phyloP scores from a whole-genome alignment of 148 eudicot species.

The Drosera capensis region DNA sequence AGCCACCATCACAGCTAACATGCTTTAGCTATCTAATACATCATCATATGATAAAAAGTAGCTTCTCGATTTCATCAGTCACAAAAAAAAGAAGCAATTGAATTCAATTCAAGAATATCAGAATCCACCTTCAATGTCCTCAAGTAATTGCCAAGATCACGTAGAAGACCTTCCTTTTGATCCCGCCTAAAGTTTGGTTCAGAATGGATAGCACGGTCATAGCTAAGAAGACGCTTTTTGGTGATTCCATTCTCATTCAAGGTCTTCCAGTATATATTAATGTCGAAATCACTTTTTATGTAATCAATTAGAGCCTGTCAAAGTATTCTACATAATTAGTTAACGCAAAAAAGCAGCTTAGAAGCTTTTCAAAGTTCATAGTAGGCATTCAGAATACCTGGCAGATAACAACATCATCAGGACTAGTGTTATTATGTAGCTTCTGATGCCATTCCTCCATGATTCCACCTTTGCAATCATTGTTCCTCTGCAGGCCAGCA shows the following conservation, averaged over 20 bases:
- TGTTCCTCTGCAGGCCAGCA: slow-evolving; percentile 54
- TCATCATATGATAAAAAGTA: too few relatives aligned
- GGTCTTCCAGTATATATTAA: slow-evolving; percentile 84
- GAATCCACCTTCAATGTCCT: slow-evolving; percentile 74
- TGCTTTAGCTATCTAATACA: too few relatives aligned
- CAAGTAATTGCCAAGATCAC: slow-evolving; percentile 87
- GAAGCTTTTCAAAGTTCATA: not conserved
- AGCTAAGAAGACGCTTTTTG: slow-evolving; percentile 92
- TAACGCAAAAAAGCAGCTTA: slow-evolving; percentile 10
- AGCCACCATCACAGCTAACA: too few relatives aligned
- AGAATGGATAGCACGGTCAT: slow-evolving; percentile 87
- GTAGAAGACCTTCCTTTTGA: slow-evolving; percentile 91
- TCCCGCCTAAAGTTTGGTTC: slow-evolving; percentile 76
- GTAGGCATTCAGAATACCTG: slow-evolving; percentile 58
- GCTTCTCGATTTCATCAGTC: too few relatives aligned
- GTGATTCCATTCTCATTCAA: slow-evolving; percentile 85
- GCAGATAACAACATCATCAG: slow-evolving; percentile 94
- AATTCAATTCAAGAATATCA: not conserved
- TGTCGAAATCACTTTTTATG: slow-evolving; percentile 72
- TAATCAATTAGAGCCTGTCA: slow-evolving; percentile 80
- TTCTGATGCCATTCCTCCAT: slow-evolving; percentile 99
- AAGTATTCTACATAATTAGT: not conserved
- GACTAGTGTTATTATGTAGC: slow-evolving; percentile 95
- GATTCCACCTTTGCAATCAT: slow-evolving; percentile 88
- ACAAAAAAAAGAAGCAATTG: not conserved